Percentiles rank a stretch among this genome's conserved stretches.
Evolutionary conservation across 2,329 filamentous ascomycete species (phyloP).

Genomic region (Clathrospora elynae): DNA sequence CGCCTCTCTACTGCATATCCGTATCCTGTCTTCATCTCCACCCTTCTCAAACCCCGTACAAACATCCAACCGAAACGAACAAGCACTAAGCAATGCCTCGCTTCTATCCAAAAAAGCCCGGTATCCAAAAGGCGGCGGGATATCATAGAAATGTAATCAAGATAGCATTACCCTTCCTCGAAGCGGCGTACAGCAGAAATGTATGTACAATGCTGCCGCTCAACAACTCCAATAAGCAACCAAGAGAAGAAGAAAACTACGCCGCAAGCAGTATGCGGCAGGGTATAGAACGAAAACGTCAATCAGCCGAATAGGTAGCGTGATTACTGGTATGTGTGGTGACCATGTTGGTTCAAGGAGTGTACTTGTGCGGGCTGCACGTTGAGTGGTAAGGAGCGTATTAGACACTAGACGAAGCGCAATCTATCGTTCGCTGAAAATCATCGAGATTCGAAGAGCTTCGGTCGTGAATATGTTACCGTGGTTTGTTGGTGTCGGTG

Average conservation of each 20-base stretch:
- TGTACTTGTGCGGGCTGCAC: slow-evolving; percentile 17
- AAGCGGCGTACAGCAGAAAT: slow-evolving; percentile 3
- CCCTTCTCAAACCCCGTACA: background rate
- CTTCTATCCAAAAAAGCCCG: slow-evolving; percentile 11
- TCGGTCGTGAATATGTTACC: background rate
- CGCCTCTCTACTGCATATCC: no score
- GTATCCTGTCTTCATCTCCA: no score
- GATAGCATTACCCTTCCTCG: slow-evolving; percentile 14
- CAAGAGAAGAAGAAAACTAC: slow-evolving; percentile 13
- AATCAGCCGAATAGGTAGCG: slow-evolving; percentile 18
- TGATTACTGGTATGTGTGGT: slow-evolving; percentile 8
- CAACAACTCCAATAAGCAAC: slow-evolving; percentile 3
- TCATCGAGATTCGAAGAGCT: slow-evolving; percentile 6
- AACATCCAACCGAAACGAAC: background rate
- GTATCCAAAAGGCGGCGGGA: slow-evolving; percentile 13
- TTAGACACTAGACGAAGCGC: slow-evolving; percentile 31
- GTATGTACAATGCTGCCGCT: slow-evolving; percentile 23
- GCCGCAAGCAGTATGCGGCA: slow-evolving; percentile 15
- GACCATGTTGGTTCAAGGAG: slow-evolving; percentile 18
- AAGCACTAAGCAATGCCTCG: slow-evolving; percentile 2
- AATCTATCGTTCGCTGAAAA: slow-evolving; percentile 17
- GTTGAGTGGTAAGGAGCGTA: slow-evolving; percentile 27
- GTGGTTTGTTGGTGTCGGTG: background rate
- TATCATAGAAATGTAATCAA: slow-evolving; percentile 27
- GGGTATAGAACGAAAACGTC: slow-evolving; percentile 35